Percentiles rank a stretch among this genome's conserved stretches.
Conservation (phyloP, 345 rosid species). For the Draba incana region DNA sequence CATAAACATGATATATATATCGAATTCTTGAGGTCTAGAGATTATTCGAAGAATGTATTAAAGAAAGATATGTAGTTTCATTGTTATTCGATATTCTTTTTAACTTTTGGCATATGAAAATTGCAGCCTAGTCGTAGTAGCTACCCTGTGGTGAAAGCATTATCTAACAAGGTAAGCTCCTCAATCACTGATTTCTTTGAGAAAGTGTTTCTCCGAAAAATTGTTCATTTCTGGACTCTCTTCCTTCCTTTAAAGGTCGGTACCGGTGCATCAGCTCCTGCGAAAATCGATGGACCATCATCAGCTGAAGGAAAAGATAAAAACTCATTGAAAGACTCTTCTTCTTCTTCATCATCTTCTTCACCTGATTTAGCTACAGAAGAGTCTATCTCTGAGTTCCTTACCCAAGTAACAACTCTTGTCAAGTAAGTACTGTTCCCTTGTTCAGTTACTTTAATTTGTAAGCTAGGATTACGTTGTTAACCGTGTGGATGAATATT, state of each 20-base stretch:
- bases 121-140: constrained; percentile 47
- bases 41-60: neutral
- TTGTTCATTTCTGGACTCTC: constrained; percentile 56
- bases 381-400: constrained; percentile 74
- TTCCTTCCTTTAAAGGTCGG: constrained; percentile 65
- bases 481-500: neutral
- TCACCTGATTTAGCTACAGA: constrained; percentile 54
- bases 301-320: constrained; percentile 48
- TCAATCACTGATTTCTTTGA: constrained; percentile 42
- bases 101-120: constrained; percentile 38
- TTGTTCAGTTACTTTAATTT: neutral
- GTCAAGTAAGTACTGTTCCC: constrained; percentile 59
- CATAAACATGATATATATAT: constrained; percentile 8
- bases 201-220: constrained; percentile 45
- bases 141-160: constrained; percentile 58
- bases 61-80: neutral
- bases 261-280: constrained; percentile 50
- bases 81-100: neutral
- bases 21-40: neutral
- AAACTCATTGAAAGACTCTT: constrained; percentile 43
- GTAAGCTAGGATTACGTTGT: neutral
- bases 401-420: constrained; percentile 75
- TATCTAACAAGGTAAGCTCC: constrained; percentile 64
- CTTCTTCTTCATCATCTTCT: constrained; percentile 44
- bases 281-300: constrained; percentile 45